phyloP scores from a whole-genome alignment of 371 early-diverging fungal species.

The Zychaea mexicana region DNA sequence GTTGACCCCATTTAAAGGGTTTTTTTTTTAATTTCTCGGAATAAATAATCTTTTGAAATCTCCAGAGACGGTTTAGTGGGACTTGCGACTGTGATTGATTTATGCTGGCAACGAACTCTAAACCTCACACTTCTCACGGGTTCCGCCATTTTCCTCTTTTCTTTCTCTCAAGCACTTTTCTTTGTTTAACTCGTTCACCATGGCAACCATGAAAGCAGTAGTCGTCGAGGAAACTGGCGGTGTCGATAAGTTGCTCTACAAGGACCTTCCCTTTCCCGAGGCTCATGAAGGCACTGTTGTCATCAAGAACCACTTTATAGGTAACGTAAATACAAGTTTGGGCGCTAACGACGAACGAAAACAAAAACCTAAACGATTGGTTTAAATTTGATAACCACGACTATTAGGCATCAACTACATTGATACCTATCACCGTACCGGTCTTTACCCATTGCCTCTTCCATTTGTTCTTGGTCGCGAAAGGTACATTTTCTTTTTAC shows the following conservation, averaged over 20 bases:
- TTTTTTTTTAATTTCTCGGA: too few species aligned
- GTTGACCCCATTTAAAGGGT: too few species aligned
- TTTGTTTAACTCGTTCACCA: not conserved
- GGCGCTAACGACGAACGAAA: too few species aligned
- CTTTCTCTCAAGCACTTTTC: not conserved
- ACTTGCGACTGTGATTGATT: too few species aligned
- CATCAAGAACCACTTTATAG: constrained; percentile 80
- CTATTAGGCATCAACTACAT: constrained; percentile 81
- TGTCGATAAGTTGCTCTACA: constrained; percentile 68
- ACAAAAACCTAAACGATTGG: not conserved
- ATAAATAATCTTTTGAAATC: too few species aligned
- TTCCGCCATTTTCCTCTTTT: not conserved
- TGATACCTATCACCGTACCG: constrained; percentile 90
- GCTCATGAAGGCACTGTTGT: constrained; percentile 61
- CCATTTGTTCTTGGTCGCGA: constrained; percentile 84
- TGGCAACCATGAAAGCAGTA: constrained; percentile 74
- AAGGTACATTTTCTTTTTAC: constrained; percentile 34
- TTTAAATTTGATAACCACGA: not conserved
- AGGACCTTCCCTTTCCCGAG: constrained; percentile 51
- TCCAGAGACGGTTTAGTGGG: too few species aligned
- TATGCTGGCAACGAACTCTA: too few species aligned
- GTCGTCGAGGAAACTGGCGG: constrained; percentile 74
- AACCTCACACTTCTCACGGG: not conserved
- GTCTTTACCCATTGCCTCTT: constrained; percentile 72
- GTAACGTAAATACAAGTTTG: constrained; percentile 26